Evolutionary conservation across 1,284 basidiomycete species (phyloP).

Genomic region (Xerocomus nothofagi): DNA sequence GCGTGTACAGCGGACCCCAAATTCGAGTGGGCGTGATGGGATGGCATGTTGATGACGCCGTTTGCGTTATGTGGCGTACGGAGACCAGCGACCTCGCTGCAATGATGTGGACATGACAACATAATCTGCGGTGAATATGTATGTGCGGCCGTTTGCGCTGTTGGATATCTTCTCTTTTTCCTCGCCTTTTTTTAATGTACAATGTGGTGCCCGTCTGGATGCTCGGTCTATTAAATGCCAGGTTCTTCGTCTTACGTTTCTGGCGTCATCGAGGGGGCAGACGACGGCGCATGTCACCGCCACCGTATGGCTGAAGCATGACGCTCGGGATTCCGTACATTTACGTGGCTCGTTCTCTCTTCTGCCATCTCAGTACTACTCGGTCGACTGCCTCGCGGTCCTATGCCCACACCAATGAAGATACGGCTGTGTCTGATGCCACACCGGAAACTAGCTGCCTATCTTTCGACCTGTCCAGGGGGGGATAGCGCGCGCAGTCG

Average conservation of each 20-base stretch:
- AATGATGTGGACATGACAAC: slow-evolving; percentile 34
- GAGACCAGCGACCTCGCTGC: slow-evolving; percentile 32
- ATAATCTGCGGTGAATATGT: slow-evolving; percentile 30
- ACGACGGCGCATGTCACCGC: slow-evolving; percentile 28
- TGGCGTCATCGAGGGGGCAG: slow-evolving; percentile 7
- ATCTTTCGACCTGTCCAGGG: slow-evolving; percentile 11
- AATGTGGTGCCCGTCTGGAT: slow-evolving; percentile 15
- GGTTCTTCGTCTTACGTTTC: slow-evolving; percentile 22
- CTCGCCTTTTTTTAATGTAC: slow-evolving; percentile 21
- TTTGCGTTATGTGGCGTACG: slow-evolving; percentile 33
- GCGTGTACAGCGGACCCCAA: slow-evolving; percentile 34
- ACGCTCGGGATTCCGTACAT: slow-evolving; percentile 32
- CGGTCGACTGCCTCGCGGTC: slow-evolving; percentile 18
- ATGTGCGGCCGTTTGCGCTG: slow-evolving; percentile 11
- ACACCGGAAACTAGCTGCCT: slow-evolving; percentile 7
- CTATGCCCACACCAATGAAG: slow-evolving; percentile 18
- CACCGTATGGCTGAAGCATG: slow-evolving; percentile 32
- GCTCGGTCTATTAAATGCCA: slow-evolving; percentile 20
- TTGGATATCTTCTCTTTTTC: slow-evolving; percentile 6
- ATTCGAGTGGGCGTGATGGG: slow-evolving; percentile 20
- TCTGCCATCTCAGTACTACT: slow-evolving; percentile 3
- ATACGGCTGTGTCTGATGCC: slow-evolving; percentile 25
- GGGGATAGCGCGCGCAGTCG: slow-evolving; percentile 27
- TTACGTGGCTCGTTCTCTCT: slow-evolving; percentile 26
- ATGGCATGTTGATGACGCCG: slow-evolving; percentile 33